These are phyloP conservation scores for Calamus simplicifolius DNA, from an alignment of 176 grass and related monocot species.

Conservation along the genomic window DNA sequence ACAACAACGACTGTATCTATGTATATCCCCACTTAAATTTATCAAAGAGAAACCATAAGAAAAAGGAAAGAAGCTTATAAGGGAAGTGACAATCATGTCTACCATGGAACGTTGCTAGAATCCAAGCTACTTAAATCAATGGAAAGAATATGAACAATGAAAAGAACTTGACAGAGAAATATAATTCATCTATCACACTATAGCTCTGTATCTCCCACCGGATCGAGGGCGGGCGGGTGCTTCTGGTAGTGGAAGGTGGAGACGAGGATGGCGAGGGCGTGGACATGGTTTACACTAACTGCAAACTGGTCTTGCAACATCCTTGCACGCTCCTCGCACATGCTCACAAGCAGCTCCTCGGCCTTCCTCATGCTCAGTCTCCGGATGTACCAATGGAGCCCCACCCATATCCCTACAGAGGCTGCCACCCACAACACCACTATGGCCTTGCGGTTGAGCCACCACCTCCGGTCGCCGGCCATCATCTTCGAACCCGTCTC, in stretches of 20 bases:
- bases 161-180: too few relatives aligned
- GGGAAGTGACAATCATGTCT: too few relatives aligned
- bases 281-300: conserved; percentile 93
- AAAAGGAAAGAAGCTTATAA: too few relatives aligned
- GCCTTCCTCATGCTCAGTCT: conserved; percentile 32
- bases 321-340: conserved; percentile 89
- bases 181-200: too few relatives aligned
- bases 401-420: conserved; percentile 3
- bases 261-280: conserved; percentile 93
- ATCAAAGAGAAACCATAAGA: background rate
- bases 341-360: conserved; percentile 69
- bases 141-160: too few relatives aligned
- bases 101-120: too few relatives aligned
- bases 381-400: conserved; percentile 26
- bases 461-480: conserved; percentile 11
- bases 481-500: background rate
- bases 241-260: conserved; percentile 97
- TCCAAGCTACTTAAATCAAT: too few relatives aligned
- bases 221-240: conserved; percentile 71
- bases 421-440: conserved; percentile 38
- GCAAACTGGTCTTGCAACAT: conserved; percentile 99
- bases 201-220: conserved; percentile 24
- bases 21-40: background rate
- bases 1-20: background rate
- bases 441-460: conserved; percentile 22